Percentiles rank a stretch among this genome's conserved stretches.
Conservation (phyloP, 768 basidiomycete genomes). For the Kwoniella mangroviensis region DNA sequence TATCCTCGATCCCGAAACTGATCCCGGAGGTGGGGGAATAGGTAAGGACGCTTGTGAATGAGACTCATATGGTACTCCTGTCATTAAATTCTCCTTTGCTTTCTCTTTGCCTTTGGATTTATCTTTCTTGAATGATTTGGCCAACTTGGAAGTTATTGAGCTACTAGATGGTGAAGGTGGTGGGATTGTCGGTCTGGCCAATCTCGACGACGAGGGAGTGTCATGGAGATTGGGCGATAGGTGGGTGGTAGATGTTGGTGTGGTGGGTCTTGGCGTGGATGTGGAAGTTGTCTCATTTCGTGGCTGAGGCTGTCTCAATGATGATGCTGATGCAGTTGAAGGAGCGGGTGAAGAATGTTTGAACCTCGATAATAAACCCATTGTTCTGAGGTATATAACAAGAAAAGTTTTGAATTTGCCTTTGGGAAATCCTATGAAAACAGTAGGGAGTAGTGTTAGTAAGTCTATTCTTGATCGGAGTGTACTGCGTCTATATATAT, state of each 20-base stretch:
- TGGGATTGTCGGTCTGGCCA: conserved; percentile 22
- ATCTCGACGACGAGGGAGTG: background rate
- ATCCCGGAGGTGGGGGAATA: background rate
- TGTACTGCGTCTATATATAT: background rate
- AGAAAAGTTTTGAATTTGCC: background rate
- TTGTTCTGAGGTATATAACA: background rate
- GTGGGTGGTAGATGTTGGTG: conserved; percentile 6
- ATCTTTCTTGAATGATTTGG: conserved; percentile 8
- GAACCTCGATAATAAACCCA: conserved; percentile 23
- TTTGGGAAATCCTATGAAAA: background rate
- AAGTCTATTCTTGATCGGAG: no score
- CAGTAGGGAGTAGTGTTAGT: background rate
- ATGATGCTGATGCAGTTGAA: background rate
- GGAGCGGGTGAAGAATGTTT: conserved; percentile 12
- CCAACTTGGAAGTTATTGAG: conserved; percentile 17
- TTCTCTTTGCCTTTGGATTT: background rate
- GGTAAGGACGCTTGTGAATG: background rate
- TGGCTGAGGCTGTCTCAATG: conserved; percentile 4
- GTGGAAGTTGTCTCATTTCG: background rate
- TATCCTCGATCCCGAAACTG: background rate
- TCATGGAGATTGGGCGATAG: background rate
- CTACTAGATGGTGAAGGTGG: conserved; percentile 16
- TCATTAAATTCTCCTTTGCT: conserved; percentile 2
- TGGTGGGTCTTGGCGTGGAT: conserved; percentile 9
- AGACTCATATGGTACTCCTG: conserved; percentile 11